Evolutionary conservation across 495 filamentous ascomycete genomes (phyloP), one percentile per base, ranked within the genome.

Genomic region (Penicillium pulvis): DNA sequence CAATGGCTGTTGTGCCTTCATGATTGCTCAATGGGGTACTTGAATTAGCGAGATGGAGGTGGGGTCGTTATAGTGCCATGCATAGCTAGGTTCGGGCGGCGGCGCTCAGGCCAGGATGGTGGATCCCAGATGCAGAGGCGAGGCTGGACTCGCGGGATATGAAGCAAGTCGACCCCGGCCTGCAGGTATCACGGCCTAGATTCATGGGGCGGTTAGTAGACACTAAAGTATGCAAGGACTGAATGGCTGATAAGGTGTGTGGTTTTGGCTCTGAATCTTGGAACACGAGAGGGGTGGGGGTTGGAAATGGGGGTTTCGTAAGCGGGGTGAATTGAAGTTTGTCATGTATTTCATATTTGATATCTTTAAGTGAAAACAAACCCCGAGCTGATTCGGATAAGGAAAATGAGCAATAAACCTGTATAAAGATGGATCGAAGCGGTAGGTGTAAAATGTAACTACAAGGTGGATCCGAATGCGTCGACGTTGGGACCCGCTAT

Each of bases 401-500:
- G 39, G 39, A 4, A 23, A 17, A 5, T 16, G 33, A 36, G 12
- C 28, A 4, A 36, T 36, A 36, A 36, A 36, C 28, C 28, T 28
- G 28, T 28, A 28, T 28, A 28, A 28, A 28, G 6, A 28, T 28
- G 28, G 28, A 28, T 28, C 6, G 28, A 28, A 28, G 28, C 28
- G 28, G 28, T 28, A 28, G 28, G 28, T 28, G 28, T 28, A 28
- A 2, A 28, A 28, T 28, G 45, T 14, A 47, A 47, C 45, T 30
- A 49, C 46, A 24, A 28, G 55, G 44, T 41, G 33, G 58, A 60
- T 49, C 39, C 51, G 51, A 57, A 67, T 63, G 62, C 55, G 59
- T 59, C 61, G 54, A 65, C 54, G 56, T 55, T 58, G n/a, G 62
- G 73, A 76, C 72, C 73, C 73, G 62, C 73, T 69, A 71, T 76